Percentiles rank a stretch among this genome's conserved stretches.
Evolutionary conservation across 2,329 filamentous ascomycete species (phyloP).

Genomic region (Boeremia exigua): DNA sequence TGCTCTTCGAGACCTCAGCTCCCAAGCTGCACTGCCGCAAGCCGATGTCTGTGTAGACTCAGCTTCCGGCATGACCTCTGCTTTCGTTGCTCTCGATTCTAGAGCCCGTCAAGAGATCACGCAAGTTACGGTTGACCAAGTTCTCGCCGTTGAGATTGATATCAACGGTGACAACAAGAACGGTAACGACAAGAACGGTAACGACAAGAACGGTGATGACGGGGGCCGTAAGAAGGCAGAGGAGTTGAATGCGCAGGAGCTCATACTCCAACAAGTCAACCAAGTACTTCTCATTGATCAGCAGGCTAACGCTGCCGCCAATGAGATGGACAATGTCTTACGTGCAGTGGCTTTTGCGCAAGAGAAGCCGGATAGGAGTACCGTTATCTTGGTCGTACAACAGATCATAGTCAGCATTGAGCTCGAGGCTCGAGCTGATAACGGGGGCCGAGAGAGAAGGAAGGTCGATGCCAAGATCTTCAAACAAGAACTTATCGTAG

Average conservation of each 20-base stretch:
- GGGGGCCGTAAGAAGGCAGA: not conserved
- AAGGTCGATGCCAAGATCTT: not conserved
- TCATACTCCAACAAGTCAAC: constrained; percentile 5
- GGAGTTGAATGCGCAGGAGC: not conserved
- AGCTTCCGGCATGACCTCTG: not conserved
- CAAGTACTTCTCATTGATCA: constrained; percentile 3
- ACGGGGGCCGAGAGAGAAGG: not conserved
- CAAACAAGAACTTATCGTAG: constrained; percentile 9
- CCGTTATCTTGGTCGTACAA: constrained; percentile 3
- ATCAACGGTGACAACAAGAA: not conserved
- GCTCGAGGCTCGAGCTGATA: not conserved
- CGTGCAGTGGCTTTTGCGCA: not conserved
- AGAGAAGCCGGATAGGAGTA: constrained; percentile 3
- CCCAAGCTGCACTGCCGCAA: not conserved
- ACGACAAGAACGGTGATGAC: not conserved
- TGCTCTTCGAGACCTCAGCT: not conserved
- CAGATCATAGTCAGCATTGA: not conserved
- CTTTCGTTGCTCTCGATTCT: not conserved
- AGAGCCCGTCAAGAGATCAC: not conserved
- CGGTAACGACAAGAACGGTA: not conserved
- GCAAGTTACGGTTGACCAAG: not conserved
- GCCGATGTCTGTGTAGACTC: not conserved
- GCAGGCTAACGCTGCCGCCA: not conserved
- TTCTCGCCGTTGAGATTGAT: not conserved
- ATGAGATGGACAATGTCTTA: constrained; percentile 5